These are phyloP conservation scores for Xylaria sp. DNA, from an alignment of 2,329 filamentous ascomycete genomes.

Conservation along the genomic window DNA sequence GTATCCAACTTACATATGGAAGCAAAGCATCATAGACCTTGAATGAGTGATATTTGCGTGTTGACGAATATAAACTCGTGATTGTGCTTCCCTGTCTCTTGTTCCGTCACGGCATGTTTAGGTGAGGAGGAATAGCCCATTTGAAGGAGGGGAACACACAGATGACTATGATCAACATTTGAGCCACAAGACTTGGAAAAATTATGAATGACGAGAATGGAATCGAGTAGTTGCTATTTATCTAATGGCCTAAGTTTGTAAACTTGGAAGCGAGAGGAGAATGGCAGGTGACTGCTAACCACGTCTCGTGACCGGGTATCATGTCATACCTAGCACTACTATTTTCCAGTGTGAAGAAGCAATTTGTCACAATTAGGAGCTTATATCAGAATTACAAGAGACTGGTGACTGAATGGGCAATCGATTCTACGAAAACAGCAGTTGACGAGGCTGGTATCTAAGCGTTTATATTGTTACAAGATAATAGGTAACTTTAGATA, in stretches of 20 bases:
- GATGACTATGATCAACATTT: neutral
- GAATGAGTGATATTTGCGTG: neutral
- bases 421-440: neutral
- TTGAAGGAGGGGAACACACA: neutral
- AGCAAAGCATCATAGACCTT: neutral
- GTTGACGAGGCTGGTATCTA: neutral
- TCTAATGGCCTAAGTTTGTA: neutral
- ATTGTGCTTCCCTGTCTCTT: neutral
- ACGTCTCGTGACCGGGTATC: slow-evolving; percentile 15
- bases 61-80: neutral
- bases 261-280: neutral
- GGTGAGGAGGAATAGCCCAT: neutral
- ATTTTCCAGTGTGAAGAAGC: neutral
- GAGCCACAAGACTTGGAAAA: neutral
- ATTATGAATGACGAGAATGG: neutral
- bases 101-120: too few relatives aligned
- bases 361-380: neutral
- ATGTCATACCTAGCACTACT: slow-evolving; percentile 1
- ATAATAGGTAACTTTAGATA: neutral
- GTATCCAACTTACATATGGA: neutral
- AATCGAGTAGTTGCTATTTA: neutral
- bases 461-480: neutral
- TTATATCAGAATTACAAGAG: neutral
- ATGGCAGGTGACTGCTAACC: slow-evolving; percentile 16
- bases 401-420: neutral